Conservation (phyloP, 768 basidiomycete species). For the Podaxis sp. region DNA sequence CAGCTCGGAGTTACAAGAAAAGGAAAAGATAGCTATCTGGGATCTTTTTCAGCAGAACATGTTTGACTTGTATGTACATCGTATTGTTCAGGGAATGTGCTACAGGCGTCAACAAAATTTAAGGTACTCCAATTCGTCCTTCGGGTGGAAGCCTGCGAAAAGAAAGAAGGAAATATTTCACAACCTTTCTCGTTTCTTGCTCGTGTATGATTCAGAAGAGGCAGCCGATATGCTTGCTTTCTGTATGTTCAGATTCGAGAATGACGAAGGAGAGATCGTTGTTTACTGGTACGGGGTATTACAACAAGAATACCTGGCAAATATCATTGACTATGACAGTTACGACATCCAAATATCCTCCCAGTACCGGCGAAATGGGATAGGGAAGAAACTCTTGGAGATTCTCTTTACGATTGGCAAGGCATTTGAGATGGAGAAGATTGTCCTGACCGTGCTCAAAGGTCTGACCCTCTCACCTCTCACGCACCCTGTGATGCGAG, state of each 20-base stretch:
- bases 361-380: constrained; percentile 41
- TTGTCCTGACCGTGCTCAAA: constrained; percentile 75
- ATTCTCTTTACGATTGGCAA: constrained; percentile 45
- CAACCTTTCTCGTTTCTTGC: constrained; percentile 53
- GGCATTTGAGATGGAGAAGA: constrained; percentile 57
- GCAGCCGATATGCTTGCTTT: constrained; percentile 29
- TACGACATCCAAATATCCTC: constrained; percentile 71
- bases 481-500: neutral
- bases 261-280: constrained; percentile 53
- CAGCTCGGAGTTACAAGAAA: constrained; percentile 23
- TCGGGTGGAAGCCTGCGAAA: constrained; percentile 58
- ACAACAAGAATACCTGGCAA: neutral
- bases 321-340: constrained; percentile 29
- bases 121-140: constrained; percentile 54
- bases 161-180: constrained; percentile 64
- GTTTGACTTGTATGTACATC: constrained; percentile 34
- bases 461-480: constrained; percentile 31
- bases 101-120: neutral
- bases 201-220: constrained; percentile 25
- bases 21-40: constrained; percentile 47
- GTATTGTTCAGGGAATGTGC: neutral
- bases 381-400: constrained; percentile 53
- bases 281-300: constrained; percentile 59
- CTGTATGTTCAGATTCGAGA: constrained; percentile 70
- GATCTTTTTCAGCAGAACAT: constrained; percentile 53